Percentiles rank a stretch among this genome's conserved stretches.
Evolutionary conservation across 352 stramenopile genomes (phyloP).

Genomic region (Blastocystis sp.): DNA sequence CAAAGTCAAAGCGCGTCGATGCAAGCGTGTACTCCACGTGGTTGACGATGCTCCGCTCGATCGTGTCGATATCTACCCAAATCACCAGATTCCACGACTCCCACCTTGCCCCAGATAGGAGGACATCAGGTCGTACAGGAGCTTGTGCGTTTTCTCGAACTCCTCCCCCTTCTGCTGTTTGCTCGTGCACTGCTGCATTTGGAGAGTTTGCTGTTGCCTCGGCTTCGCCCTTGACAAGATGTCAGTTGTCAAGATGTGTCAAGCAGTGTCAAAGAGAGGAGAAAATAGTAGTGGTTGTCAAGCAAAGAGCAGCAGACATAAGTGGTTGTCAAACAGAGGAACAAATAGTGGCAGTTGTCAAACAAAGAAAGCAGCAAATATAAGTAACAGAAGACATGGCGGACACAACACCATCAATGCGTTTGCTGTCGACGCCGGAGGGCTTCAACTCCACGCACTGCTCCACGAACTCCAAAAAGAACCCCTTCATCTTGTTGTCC

Average conservation of each 20-base stretch:
- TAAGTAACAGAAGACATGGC: conserved; percentile 38
- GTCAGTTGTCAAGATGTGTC: neutral
- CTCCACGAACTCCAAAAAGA: conserved; percentile 56
- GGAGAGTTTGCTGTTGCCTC: neutral
- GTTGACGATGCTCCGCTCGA: conserved; percentile 70
- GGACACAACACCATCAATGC: conserved; percentile 2
- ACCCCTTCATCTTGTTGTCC: conserved; percentile 49
- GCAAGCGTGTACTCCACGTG: conserved; percentile 72
- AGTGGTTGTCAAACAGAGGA: too few species aligned
- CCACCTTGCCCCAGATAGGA: conserved; percentile 64
- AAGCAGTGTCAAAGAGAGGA: too few species aligned
- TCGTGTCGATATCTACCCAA: conserved; percentile 67
- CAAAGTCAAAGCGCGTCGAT: conserved; percentile 71
- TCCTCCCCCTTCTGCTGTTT: conserved; percentile 15
- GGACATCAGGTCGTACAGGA: conserved; percentile 68
- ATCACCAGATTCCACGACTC: neutral
- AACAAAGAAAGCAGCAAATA: conserved; percentile 51
- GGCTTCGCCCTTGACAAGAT: conserved; percentile 43
- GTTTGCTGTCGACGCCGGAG: conserved; percentile 10
- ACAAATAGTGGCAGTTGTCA: too few species aligned
- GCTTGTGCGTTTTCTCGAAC: conserved; percentile 64
- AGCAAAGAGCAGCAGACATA: too few species aligned
- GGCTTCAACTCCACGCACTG: conserved; percentile 31
- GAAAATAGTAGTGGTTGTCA: too few species aligned
- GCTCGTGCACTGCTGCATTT: neutral